phyloP scores from a whole-genome alignment of 164 flowering plant species.

The Stephania japonica region DNA sequence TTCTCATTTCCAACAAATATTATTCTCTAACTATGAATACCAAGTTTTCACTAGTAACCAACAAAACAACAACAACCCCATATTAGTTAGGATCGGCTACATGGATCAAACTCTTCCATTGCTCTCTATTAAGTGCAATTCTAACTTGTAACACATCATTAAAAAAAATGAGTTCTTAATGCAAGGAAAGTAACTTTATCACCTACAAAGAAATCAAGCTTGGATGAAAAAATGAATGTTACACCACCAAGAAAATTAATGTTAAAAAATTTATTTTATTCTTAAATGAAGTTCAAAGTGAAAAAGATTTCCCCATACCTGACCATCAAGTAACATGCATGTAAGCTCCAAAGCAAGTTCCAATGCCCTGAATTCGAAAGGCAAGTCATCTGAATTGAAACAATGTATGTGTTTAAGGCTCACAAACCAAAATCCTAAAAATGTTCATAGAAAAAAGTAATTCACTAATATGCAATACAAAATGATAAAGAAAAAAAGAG shows the following conservation, averaged over 20 bases:
- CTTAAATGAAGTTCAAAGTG: neutral
- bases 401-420: slow-evolving; percentile 14
- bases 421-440: neutral
- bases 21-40: too few relatives aligned
- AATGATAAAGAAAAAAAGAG: neutral
- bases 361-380: slow-evolving; percentile 90
- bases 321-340: slow-evolving; percentile 83
- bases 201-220: neutral
- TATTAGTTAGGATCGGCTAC: too few relatives aligned
- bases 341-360: slow-evolving; percentile 93
- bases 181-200: neutral
- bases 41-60: too few relatives aligned
- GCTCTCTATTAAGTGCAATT: too few relatives aligned
- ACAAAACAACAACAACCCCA: too few relatives aligned
- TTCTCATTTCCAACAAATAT: too few relatives aligned
- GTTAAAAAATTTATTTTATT: neutral
- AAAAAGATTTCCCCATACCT: slow-evolving; percentile 38
- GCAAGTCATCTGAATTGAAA: slow-evolving; percentile 76
- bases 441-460: neutral
- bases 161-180: neutral
- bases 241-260: too few relatives aligned
- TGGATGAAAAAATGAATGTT: neutral
- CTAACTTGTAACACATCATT: neutral
- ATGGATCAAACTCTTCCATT: too few relatives aligned
- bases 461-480: neutral